Base-by-base conservation (phyloP, 1,284 basidiomycete species). In the Apiotrichum porosum region DNA sequence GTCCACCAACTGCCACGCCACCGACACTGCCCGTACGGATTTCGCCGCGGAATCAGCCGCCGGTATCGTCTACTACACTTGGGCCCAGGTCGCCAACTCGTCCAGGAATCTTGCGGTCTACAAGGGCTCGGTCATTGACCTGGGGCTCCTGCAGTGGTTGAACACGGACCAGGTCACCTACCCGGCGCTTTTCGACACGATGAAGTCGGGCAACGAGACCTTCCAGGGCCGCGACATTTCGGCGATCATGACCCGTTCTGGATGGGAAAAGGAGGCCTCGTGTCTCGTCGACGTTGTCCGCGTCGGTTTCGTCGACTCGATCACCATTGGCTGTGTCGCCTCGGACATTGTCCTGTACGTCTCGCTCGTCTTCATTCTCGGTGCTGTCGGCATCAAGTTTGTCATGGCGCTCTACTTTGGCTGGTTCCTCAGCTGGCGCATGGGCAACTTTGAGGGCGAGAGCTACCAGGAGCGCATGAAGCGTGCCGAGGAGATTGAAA, bases 321-420 rank as follows among this genome's bases (percentile, higher is more conserved):
- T 85, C 61, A 86, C 84, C 47, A 92, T 97, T 56, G 94, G 94
- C 26, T 99, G 94, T 65, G 87, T 98, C 50, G 92, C 93, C 2
- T 97, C 94, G 19, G 80, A 87, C 53, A 85, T 97, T 53, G 92
- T 97, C 35, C 84, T 98, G 51, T 95, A 94, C 71, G 79, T 97
- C 48, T 97, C 94, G 39, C 83, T 97, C 61, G 82, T 94, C 59
- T 95, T 97, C 81, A 98, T 99, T 70, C 84, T 97, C 56, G 95
- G 94, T 52, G 93, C 97, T 51, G 94, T 98, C 48, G 79, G 81
- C 47, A 93, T 97, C 74, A 90, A 92, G 54, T 99, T 97, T 77
- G 78, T 81, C 60, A 94, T 98, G 91, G 94, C 95, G 35, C 87
- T 97, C 62, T 79, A 90, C 68, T 99, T 98, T 73, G 81, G 88